phyloP scores from a whole-genome alignment of 192 early-diverging fungal genomes.

The Coemansia sp. region DNA sequence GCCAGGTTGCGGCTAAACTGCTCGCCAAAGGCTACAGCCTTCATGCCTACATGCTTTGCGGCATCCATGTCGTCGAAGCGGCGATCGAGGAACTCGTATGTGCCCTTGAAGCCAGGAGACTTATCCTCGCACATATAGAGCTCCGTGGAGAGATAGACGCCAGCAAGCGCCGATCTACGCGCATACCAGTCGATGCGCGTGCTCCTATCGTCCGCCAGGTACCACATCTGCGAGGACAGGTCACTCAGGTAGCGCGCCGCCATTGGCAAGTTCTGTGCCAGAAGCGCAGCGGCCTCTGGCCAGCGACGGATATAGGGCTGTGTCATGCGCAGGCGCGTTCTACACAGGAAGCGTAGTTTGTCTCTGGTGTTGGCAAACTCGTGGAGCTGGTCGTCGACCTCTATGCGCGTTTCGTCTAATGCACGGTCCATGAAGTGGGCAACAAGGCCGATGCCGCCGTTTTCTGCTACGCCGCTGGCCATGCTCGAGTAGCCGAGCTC shows the following conservation, averaged over 20 bases:
- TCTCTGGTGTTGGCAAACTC: conserved; percentile 50
- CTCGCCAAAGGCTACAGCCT: conserved; percentile 16
- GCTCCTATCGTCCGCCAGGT: conserved; percentile 80
- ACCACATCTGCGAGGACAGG: conserved; percentile 86
- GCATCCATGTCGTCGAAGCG: conserved; percentile 70
- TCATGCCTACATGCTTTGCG: conserved; percentile 50
- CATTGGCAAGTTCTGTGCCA: conserved; percentile 73
- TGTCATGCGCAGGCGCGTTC: conserved; percentile 68
- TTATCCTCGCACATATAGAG: conserved; percentile 91
- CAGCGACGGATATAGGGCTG: conserved; percentile 70
- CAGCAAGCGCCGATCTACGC: conserved; percentile 76
- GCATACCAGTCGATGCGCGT: conserved; percentile 87
- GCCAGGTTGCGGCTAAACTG: conserved; percentile 50
- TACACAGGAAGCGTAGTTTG: conserved; percentile 62
- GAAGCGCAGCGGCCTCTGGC: conserved; percentile 73
- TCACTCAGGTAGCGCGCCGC: conserved; percentile 67
- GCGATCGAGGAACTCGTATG: conserved; percentile 76
- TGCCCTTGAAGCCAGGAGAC: conserved; percentile 70
- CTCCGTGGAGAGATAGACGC: conserved; percentile 84
- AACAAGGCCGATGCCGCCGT: conserved; percentile 65
- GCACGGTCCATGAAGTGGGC: conserved; percentile 73
- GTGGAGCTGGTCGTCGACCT: conserved; percentile 62
- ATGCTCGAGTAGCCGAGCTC: conserved; percentile 70
- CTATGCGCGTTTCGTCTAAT: conserved; percentile 57
- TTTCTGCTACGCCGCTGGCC: conserved; percentile 64